Conservation (phyloP, 345 rosid genomes). For the Theobroma cacao region DNA sequence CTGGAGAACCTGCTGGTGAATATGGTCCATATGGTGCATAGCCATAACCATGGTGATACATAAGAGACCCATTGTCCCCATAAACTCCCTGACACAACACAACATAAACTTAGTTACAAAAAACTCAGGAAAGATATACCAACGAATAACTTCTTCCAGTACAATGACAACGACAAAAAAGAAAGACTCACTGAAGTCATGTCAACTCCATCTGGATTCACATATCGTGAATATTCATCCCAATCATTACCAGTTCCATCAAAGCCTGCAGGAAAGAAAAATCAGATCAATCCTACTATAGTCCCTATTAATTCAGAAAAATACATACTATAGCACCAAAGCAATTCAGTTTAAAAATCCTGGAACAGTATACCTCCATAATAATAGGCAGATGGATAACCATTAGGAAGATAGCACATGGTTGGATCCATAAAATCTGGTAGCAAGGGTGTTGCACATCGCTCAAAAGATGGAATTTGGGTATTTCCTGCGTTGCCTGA, state of each 20-base stretch:
- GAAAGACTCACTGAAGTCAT: slow-evolving; percentile 51
- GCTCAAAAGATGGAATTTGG: slow-evolving; percentile 60
- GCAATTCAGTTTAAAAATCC: neutral
- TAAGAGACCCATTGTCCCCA: slow-evolving; percentile 74
- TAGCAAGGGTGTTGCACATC: slow-evolving; percentile 55
- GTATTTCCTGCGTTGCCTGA: slow-evolving; percentile 40
- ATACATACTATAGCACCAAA: neutral
- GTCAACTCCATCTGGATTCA: slow-evolving; percentile 66
- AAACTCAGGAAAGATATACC: neutral
- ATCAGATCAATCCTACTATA: neutral
- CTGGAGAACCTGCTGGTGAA: slow-evolving; percentile 82
- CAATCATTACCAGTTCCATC: slow-evolving; percentile 63
- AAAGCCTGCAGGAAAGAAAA: slow-evolving; percentile 33
- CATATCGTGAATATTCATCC: slow-evolving; percentile 63
- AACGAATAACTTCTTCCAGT: neutral
- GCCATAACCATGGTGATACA: slow-evolving; percentile 72
- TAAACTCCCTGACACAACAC: slow-evolving; percentile 52
- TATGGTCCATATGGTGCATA: slow-evolving; percentile 70
- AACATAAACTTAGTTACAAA: neutral
- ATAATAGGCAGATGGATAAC: slow-evolving; percentile 49
- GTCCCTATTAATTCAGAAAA: neutral
- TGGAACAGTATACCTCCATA: slow-evolving; percentile 38
- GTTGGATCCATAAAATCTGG: slow-evolving; percentile 62
- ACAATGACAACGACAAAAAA: neutral
- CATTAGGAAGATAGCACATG: slow-evolving; percentile 61